A percentile compares a stretch with the other conserved stretches of the same genome.
These are phyloP conservation scores for Serendipita vermifera DNA, from an alignment of 768 basidiomycete species.

Conservation along the genomic window DNA sequence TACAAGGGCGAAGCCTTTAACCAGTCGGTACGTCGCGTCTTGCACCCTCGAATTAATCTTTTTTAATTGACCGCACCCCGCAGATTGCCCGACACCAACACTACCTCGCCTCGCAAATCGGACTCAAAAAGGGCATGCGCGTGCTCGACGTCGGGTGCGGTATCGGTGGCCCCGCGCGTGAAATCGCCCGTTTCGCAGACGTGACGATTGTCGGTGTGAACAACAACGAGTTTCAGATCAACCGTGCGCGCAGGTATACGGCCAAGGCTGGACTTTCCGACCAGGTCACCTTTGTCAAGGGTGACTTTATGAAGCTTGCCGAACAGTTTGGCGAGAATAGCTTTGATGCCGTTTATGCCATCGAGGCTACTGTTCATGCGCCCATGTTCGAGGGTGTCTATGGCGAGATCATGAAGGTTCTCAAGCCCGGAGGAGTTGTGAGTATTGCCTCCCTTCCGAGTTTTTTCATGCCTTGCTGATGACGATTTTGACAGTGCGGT, in stretches of 20 bases:
- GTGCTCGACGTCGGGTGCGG: conserved; percentile 98
- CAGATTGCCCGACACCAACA: conserved; percentile 88
- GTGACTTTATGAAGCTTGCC: conserved; percentile 90
- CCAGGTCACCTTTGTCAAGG: conserved; percentile 73
- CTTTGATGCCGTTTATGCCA: conserved; percentile 96
- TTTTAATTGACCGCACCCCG: neutral
- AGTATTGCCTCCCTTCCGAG: conserved; percentile 23
- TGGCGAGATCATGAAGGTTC: conserved; percentile 77
- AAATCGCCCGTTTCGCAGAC: conserved; percentile 87
- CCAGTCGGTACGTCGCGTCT: conserved; percentile 20
- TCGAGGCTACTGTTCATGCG: conserved; percentile 95
- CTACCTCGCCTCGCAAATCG: conserved; percentile 83
- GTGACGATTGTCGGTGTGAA: conserved; percentile 75
- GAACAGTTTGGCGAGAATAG: conserved; percentile 86
- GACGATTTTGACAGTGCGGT: conserved; percentile 55
- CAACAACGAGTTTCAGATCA: conserved; percentile 93
- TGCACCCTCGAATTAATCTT: neutral
- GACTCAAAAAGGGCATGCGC: conserved; percentile 76
- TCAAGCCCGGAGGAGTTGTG: conserved; percentile 93
- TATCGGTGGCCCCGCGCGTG: conserved; percentile 91
- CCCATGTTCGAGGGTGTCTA: conserved; percentile 95
- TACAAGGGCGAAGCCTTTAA: conserved; percentile 60
- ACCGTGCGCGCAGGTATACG: conserved; percentile 76
- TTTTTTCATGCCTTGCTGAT: neutral
- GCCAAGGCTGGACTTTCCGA: conserved; percentile 57